Evolutionary conservation across 1,284 basidiomycete species (phyloP).

Genomic region (Puccinia hordei): DNA sequence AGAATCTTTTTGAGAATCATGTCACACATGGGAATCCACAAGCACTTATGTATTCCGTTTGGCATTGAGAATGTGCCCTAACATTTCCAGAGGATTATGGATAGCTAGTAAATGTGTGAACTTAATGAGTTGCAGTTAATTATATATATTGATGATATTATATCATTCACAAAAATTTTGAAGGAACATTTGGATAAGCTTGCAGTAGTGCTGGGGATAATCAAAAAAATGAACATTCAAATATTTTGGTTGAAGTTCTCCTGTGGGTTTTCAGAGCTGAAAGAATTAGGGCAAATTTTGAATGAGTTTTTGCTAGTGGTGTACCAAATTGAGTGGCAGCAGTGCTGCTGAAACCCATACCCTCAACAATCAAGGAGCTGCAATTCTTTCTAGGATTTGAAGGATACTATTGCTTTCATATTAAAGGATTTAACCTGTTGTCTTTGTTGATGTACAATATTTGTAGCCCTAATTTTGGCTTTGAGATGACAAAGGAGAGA

Average conservation of each 20-base stretch:
- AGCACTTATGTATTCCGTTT: conserved; percentile 20
- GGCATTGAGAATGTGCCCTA: conserved; percentile 21
- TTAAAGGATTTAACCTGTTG: neutral
- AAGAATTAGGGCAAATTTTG: conserved; percentile 6
- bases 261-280: conserved; percentile 1
- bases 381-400: conserved; percentile 18
- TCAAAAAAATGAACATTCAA: conserved; percentile 5
- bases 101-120: neutral
- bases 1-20: neutral
- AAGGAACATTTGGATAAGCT: neutral
- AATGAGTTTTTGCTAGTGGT: neutral
- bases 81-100: conserved; percentile 34
- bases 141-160: conserved; percentile 36
- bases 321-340: conserved; percentile 25
- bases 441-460: conserved; percentile 14
- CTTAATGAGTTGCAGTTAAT: neutral
- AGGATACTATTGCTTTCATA: conserved; percentile 11
- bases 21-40: neutral
- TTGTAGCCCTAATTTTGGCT: neutral
- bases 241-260: neutral
- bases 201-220: neutral
- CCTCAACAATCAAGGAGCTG: neutral
- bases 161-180: neutral
- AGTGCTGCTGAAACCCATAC: conserved; percentile 2
- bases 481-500: conserved; percentile 16